These are phyloP conservation scores for Xanthoceras sorbifolium DNA, from an alignment of 345 rosid species.

Conservation along the genomic window DNA sequence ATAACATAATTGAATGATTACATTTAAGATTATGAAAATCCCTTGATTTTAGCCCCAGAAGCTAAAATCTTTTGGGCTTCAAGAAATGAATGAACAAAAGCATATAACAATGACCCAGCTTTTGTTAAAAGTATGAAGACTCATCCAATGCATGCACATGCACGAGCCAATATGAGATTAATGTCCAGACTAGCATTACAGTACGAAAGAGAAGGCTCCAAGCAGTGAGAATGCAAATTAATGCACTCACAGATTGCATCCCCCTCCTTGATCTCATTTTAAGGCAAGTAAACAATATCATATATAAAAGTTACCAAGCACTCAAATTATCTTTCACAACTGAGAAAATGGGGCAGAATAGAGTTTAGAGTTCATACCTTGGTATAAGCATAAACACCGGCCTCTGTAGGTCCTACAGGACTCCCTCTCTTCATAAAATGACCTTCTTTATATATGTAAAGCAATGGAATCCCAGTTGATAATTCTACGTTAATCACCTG, in stretches of 20 bases:
- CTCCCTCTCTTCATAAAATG: slow-evolving; percentile 89
- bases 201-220: neutral
- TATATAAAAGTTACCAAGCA: neutral
- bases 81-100: neutral
- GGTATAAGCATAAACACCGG: slow-evolving; percentile 93
- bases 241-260: neutral
- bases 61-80: neutral
- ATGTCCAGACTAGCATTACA: neutral
- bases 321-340: neutral
- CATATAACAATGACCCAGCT: neutral
- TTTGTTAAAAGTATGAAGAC: neutral
- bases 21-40: neutral
- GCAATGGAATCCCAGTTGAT: slow-evolving; percentile 94
- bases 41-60: neutral
- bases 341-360: neutral
- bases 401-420: slow-evolving; percentile 84
- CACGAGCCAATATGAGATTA: neutral
- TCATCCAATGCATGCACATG: neutral
- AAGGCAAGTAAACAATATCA: neutral
- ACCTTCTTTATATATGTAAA: slow-evolving; percentile 86
- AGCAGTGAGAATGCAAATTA: neutral
- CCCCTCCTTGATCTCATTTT: neutral
- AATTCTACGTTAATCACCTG: slow-evolving; percentile 83
- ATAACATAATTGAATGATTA: neutral
- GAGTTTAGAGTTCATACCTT: slow-evolving; percentile 44